Evolutionary conservation across 306 rosid genomes (phyloP), one percentile per base, ranked within the genome.

Genomic region (Dicorynia guianensis): DNA sequence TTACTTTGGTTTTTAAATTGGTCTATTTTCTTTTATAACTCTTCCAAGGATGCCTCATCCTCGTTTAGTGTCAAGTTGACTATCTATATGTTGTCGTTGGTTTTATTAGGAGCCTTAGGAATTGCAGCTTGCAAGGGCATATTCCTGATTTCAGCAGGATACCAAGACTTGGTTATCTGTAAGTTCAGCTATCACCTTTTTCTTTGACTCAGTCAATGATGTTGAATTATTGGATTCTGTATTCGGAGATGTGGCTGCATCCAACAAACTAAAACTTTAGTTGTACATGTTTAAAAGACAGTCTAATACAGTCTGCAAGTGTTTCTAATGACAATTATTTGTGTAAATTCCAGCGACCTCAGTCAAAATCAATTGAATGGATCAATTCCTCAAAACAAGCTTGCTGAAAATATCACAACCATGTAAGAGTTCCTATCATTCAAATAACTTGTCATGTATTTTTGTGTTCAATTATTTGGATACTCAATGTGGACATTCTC

Each of bases 81-180:
- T 10, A 12, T 59, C 63, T 71, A 66, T 65, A 61, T 79, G 60
- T 72, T 58, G 65, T 79, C 44, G 33, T 82, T 82, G 71, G 54
- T 70, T 65, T 62, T 80, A 6, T 59, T 79, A 96, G 99, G 97
- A 90, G 97, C 66, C 89, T 96, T 66, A 84, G 97, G 84, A 93
- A 90, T 81, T 96, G 98, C 89, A 82, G 9, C 71, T 84, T 96
- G 82, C 85, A 69, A 76, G 99, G 99, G 67, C 88, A 87, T n/a
- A 61, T 96, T 73, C 99, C 99, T 67, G 89, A 96, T 86, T 78
- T 96, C 33, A 92, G 97, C 81, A 42, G 42, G 49, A 83, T 92
- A 80, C 82, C 84, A 6, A 9, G 46, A 5, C 93, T 92, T 67
- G 77, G 69, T 52, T 92, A 83, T 84, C 67, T 92, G 97, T 92